phyloP scores from a whole-genome alignment of 495 filamentous ascomycete genomes.

The Neurospora tetrasperma region DNA sequence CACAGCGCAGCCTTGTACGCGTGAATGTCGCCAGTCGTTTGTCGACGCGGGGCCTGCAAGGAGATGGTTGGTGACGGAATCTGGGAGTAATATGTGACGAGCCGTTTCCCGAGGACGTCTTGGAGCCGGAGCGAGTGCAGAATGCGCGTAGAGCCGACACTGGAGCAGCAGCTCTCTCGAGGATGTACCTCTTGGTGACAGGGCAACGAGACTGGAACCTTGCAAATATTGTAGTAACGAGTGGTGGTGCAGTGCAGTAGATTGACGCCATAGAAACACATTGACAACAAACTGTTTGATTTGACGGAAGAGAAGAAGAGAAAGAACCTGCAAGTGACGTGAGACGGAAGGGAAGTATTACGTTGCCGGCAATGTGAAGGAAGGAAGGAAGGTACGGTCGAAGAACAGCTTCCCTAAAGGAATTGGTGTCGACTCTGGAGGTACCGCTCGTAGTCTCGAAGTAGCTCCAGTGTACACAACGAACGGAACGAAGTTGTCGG shows the following conservation, averaged over 20 bases:
- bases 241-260: not conserved
- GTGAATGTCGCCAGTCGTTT: not conserved
- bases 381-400: not conserved
- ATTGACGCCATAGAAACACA: not conserved
- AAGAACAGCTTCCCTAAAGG: not conserved
- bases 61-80: constrained; percentile 1
- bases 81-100: not conserved
- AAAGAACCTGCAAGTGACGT: not conserved
- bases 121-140: not conserved
- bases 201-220: not conserved
- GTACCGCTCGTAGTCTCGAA: not conserved
- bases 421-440: not conserved
- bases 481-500: not conserved
- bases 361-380: not conserved
- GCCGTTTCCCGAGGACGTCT: not conserved
- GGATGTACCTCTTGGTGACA: not conserved
- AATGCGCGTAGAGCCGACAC: not conserved
- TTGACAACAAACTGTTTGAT: not conserved
- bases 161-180: not conserved
- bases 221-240: not conserved
- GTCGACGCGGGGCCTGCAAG: not conserved
- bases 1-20: not conserved
- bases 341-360: too few relatives aligned
- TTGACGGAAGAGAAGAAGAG: not conserved
- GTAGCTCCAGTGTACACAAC: not conserved